A percentile compares a stretch with the other conserved stretches of the same genome.
Conservation (phyloP, 2,329 filamentous ascomycete genomes). For the Domatiomyces catenatus region DNA sequence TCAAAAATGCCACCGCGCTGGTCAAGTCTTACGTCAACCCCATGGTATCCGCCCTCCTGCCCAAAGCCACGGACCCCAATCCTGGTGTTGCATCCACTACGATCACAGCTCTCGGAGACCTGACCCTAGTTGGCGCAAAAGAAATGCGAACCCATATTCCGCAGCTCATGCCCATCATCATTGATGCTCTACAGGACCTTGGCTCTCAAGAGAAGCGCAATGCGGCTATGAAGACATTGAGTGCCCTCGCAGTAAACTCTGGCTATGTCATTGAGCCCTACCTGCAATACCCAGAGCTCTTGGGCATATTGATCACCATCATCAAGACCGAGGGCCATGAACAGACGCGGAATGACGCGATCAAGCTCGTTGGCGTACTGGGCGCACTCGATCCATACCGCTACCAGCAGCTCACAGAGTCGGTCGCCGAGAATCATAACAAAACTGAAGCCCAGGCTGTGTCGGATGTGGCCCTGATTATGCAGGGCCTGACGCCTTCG, state of each 20-base stretch:
- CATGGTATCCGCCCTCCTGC: constrained; percentile 86
- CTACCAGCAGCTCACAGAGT: constrained; percentile 67
- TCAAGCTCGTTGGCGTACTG: constrained; percentile 89
- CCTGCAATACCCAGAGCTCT: constrained; percentile 79
- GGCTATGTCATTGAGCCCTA: constrained; percentile 97
- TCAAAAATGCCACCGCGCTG: constrained; percentile 79
- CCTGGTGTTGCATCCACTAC: constrained; percentile 85
- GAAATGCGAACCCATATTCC: constrained; percentile 89
- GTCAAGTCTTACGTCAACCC: constrained; percentile 96
- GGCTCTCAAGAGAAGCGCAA: constrained; percentile 81
- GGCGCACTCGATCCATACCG: constrained; percentile 93
- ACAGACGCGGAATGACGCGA: constrained; percentile 76
- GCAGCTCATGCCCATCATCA: constrained; percentile 83
- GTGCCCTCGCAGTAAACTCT: constrained; percentile 85
- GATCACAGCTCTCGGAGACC: constrained; percentile 84
- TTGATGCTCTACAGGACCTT: constrained; percentile 85
- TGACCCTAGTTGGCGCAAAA: constrained; percentile 83
- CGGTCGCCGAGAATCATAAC: constrained; percentile 65
- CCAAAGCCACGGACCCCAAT: constrained; percentile 73
- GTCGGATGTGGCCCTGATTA: constrained; percentile 93
- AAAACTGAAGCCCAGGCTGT: constrained; percentile 51
- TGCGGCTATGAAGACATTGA: constrained; percentile 75
- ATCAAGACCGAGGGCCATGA: constrained; percentile 85
- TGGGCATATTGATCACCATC: constrained; percentile 84
- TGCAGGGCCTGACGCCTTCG: constrained; percentile 89